Conservation (phyloP, 2,329 filamentous ascomycete species). For the Colletotrichum lupini region DNA sequence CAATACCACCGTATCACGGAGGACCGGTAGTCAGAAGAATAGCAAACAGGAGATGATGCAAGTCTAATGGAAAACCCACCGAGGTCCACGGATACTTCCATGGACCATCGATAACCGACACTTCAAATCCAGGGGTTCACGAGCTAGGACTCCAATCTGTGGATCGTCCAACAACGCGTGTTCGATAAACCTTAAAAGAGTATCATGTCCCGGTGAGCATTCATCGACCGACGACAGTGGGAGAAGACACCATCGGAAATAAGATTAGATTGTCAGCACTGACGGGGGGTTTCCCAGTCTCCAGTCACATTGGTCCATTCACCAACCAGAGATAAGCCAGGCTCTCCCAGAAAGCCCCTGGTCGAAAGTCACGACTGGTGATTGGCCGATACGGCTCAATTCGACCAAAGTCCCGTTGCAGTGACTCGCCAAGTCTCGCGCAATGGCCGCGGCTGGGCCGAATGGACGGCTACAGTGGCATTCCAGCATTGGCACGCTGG, state of each 20-base stretch:
- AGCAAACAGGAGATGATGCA: neutral
- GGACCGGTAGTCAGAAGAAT: neutral
- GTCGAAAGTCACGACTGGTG: neutral
- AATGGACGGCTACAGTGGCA: slow-evolving; percentile 19
- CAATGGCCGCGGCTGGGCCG: slow-evolving; percentile 13
- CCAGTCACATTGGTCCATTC: slow-evolving; percentile 8
- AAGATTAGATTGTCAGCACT: neutral
- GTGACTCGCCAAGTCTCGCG: slow-evolving; percentile 29
- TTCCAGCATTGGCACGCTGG: neutral
- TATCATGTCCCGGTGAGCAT: neutral
- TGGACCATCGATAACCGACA: neutral
- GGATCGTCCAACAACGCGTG: neutral
- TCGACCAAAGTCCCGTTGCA: slow-evolving; percentile 10
- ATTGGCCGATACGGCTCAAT: slow-evolving; percentile 14
- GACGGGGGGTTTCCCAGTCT: slow-evolving; percentile 9
- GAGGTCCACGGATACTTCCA: neutral
- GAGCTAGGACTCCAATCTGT: too few species aligned
- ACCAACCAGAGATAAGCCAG: slow-evolving; percentile 16
- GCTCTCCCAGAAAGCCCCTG: neutral
- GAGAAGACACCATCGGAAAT: slow-evolving; percentile 20
- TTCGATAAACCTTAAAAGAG: neutral
- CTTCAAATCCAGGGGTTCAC: neutral
- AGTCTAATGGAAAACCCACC: neutral
- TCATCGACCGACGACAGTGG: neutral
- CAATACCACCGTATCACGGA: neutral